phyloP scores from a whole-genome alignment of 257 asterid species.

The Capsicum chinense region DNA sequence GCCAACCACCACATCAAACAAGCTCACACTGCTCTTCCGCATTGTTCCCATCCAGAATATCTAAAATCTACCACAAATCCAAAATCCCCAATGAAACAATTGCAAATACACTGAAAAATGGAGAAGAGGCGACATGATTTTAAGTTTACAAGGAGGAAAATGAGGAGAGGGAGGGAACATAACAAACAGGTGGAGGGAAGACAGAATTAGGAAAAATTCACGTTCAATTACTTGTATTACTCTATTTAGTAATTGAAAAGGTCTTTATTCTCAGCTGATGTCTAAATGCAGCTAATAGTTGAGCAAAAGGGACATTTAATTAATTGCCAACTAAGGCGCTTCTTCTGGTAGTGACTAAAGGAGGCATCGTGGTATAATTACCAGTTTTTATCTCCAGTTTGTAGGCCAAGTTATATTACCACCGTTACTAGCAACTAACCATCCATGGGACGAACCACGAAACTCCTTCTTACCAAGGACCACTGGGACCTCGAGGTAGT shows the following conservation, averaged over 20 bases:
- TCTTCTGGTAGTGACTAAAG: not conserved
- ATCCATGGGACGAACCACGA: not conserved
- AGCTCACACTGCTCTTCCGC: conserved; percentile 88
- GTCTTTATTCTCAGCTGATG: not conserved
- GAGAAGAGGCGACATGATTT: not conserved
- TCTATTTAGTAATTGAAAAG: not conserved
- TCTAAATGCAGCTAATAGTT: not conserved
- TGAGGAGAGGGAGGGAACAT: not conserved
- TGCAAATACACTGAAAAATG: conserved; percentile 14
- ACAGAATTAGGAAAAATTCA: not conserved
- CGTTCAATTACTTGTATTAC: not conserved
- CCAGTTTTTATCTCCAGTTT: not conserved
- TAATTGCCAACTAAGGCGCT: not conserved
- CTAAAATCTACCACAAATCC: not conserved
- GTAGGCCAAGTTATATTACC: not conserved
- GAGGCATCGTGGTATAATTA: not conserved
- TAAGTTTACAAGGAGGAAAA: not conserved
- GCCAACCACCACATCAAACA: conserved; percentile 93
- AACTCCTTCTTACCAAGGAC: conserved; percentile 21
- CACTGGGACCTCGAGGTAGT: not conserved
- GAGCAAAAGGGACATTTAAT: not conserved
- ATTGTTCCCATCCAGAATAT: conserved; percentile 66
- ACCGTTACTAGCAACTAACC: not conserved
- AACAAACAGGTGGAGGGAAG: not conserved
- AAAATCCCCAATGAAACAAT: not conserved